These are phyloP conservation scores for Golovinomyces cichoracearum DNA, from an alignment of 2,329 filamentous ascomycete species.

Conservation along the genomic window DNA sequence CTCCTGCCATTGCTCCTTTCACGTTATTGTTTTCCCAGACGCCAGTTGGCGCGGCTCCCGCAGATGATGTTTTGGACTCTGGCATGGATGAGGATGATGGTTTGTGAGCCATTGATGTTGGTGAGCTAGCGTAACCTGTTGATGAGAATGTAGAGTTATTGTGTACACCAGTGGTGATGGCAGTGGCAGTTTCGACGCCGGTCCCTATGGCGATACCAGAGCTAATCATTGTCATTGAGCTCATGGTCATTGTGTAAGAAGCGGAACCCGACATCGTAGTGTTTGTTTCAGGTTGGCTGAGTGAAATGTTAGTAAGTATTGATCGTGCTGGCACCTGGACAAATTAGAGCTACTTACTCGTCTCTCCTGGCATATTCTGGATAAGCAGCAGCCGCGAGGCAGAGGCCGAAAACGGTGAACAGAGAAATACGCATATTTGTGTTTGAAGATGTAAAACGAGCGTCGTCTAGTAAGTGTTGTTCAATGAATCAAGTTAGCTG, in stretches of 20 bases:
- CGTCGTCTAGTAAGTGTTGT: too few relatives aligned
- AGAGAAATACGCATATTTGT: neutral
- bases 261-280: neutral
- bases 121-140: neutral
- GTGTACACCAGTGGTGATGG: neutral
- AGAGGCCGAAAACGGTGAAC: neutral
- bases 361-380: neutral
- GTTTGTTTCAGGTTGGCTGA: neutral
- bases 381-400: neutral
- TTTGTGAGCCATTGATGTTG: neutral
- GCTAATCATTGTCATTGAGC: neutral
- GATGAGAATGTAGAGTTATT: neutral
- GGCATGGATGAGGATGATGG: neutral
- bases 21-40: neutral
- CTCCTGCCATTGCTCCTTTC: neutral
- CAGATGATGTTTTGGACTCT: neutral
- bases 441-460: too few relatives aligned
- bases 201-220: conserved; percentile 20
- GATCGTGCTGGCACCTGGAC: neutral
- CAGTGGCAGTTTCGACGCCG: conserved; percentile 28
- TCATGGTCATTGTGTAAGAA: neutral
- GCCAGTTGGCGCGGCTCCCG: neutral
- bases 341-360: neutral
- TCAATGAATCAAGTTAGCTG: too few relatives aligned
- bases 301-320: neutral